phyloP scores from a whole-genome alignment of 345 rosid genomes.

The Brassica juncea region DNA sequence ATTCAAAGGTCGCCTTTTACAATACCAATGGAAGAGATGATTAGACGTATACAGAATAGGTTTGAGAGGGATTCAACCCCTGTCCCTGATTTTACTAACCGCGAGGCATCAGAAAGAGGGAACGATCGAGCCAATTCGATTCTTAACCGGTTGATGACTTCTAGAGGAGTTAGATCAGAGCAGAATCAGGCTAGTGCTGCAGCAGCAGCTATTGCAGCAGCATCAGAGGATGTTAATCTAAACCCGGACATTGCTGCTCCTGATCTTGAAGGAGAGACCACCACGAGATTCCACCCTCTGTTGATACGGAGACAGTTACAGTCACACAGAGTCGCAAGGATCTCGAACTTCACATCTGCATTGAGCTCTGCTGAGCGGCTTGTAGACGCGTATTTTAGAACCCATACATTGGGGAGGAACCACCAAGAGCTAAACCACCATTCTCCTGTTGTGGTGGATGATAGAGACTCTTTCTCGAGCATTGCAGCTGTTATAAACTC shows the following conservation, averaged over 20 bases:
- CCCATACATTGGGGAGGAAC: conserved; percentile 57
- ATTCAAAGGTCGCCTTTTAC: conserved; percentile 62
- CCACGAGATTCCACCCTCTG: conserved; percentile 53
- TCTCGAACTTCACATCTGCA: conserved; percentile 52
- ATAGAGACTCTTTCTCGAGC: conserved; percentile 37
- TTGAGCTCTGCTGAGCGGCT: conserved; percentile 58
- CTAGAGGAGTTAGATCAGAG: conserved; percentile 73
- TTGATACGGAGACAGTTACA: conserved; percentile 62
- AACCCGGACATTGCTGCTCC: conserved; percentile 47
- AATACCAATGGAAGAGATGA: conserved; percentile 81
- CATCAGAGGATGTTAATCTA: conserved; percentile 57
- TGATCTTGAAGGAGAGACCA: conserved; percentile 52
- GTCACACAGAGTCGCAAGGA: conserved; percentile 53
- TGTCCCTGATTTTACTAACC: conserved; percentile 45
- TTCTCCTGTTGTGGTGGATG: conserved; percentile 19
- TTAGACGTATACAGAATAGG: conserved; percentile 72
- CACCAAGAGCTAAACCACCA: conserved; percentile 53
- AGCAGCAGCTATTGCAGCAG: conserved; percentile 44
- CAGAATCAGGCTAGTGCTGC: conserved; percentile 54
- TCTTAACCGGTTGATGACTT: conserved; percentile 65
- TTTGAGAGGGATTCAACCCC: conserved; percentile 61
- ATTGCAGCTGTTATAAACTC: conserved; percentile 84
- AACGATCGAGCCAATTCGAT: conserved; percentile 52
- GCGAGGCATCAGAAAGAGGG: conserved; percentile 50
- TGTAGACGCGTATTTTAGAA: conserved; percentile 57